A percentile compares a stretch with the other conserved stretches of the same genome.
These are phyloP conservation scores for Wickerhamomyces sydowiorum DNA, from an alignment of 805 yeast species.

Conservation along the genomic window DNA sequence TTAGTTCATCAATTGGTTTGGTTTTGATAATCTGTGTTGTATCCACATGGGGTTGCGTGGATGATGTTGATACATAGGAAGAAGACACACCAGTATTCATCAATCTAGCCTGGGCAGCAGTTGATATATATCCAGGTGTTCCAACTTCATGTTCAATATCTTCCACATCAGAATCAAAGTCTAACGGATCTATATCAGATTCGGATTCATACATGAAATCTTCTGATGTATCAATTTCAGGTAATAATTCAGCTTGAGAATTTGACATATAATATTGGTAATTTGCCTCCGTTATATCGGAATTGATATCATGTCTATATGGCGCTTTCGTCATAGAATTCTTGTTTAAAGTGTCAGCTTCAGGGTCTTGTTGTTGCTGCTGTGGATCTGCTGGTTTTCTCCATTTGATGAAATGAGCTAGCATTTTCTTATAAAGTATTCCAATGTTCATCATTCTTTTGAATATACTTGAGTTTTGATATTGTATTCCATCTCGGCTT, in stretches of 20 bases:
- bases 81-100: slow-evolving; percentile 3
- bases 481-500: neutral
- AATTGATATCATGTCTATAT: slow-evolving; percentile 3
- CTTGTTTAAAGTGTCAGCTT: neutral
- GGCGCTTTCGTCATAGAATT: neutral
- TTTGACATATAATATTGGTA: neutral
- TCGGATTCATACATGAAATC: slow-evolving; percentile 26
- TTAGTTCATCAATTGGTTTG: slow-evolving; percentile 14
- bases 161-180: slow-evolving; percentile 25
- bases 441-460: neutral
- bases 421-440: neutral
- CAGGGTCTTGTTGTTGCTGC: neutral
- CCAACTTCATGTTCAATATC: slow-evolving; percentile 20
- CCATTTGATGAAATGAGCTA: neutral
- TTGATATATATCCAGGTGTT: slow-evolving; percentile 8
- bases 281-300: no score
- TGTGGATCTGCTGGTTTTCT: neutral
- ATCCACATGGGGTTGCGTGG: no score
- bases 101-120: slow-evolving; percentile 9
- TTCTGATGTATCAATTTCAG: slow-evolving; percentile 33
- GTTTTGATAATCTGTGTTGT: neutral
- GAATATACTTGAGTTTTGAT: neutral
- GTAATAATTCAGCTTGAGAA: slow-evolving; percentile 9
- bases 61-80: neutral
- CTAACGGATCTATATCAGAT: slow-evolving; percentile 23